Base-by-base conservation (phyloP, 2,329 filamentous ascomycete genomes). In the Metarhizium rileyi region DNA sequence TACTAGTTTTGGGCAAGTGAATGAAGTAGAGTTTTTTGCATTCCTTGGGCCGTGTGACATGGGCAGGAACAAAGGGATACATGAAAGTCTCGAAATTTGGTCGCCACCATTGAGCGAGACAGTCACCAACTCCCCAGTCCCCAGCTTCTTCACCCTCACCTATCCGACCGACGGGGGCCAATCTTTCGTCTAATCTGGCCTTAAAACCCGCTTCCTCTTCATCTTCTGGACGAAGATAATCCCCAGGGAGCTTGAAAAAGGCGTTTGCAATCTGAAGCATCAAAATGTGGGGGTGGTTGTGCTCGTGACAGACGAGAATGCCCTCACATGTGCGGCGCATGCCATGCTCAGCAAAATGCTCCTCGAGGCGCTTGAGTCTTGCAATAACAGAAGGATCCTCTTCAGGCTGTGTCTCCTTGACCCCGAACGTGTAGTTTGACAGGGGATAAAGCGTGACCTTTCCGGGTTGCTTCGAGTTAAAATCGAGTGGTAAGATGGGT, bases 61-160 rank as follows among this genome's bases (percentile, higher is more conserved):
- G 93, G 18, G 90, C 89, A 7, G 93, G 93, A 50, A 97, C 85
- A 69, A 96, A 98, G 1, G 93, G 93, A 66, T 98, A 98, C 90
- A 98, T 96, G 76, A 97, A 97, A 2, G 93, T 97, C 75, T 98
- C 93, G 66, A 97, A 96, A 74, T 97, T 98, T 48, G 93, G 93
- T 51, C 93, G 79, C 90, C 91, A 98, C 93, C 93, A 98, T 71
- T 96, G 90, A 48, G 93, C 91, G 50, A 98, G 77, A 45, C 90
- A 95, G 66, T 97, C 93, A 59, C 87, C 89, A 58, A 98, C 83
- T 66, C 94, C 80, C 93, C 93, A 98, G 63, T 95, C 89, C 18
- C 65, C 67, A 56, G 87, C 87, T 65, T 91, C 90, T 59, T 93
- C 87, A 46, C 87, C 87, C 67, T 94, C 87, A 53, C 89, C 87